Evolutionary conservation across 2,329 filamentous ascomycete genomes (phyloP).

Genomic region (Aspergillus ibericus): DNA sequence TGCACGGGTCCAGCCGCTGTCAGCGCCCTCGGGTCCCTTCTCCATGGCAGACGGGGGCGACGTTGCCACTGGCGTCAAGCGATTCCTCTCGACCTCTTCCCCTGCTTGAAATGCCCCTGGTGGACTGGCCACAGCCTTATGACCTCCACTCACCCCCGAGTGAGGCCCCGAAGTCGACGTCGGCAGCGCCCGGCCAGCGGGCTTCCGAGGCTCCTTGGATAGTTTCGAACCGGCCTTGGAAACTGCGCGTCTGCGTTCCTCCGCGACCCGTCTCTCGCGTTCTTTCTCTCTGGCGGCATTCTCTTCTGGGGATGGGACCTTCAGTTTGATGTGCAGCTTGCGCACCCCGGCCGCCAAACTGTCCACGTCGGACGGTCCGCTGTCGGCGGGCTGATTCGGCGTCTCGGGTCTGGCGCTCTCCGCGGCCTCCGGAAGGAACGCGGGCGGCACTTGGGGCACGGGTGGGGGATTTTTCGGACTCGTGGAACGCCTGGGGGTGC

Average conservation of each 20-base stretch:
- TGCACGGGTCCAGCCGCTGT: slow-evolving; percentile 5
- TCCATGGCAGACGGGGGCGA: slow-evolving; percentile 6
- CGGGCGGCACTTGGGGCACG: slow-evolving; percentile 44
- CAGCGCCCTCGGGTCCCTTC: not conserved
- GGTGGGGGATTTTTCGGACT: slow-evolving; percentile 43
- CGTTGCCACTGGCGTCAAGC: slow-evolving; percentile 5
- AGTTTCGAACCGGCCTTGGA: slow-evolving; percentile 18
- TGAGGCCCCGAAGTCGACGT: slow-evolving; percentile 4
- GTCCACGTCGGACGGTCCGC: slow-evolving; percentile 43
- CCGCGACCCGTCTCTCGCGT: slow-evolving; percentile 47
- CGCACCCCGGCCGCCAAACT: slow-evolving; percentile 54
- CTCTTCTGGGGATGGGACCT: slow-evolving; percentile 58
- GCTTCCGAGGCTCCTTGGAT: slow-evolving; percentile 33
- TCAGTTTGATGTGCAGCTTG: slow-evolving; percentile 57
- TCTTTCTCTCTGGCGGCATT: slow-evolving; percentile 54
- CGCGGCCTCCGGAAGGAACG: slow-evolving; percentile 22
- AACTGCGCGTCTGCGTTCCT: slow-evolving; percentile 43
- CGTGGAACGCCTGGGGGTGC: slow-evolving; percentile 35
- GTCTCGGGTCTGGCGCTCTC: not conserved
- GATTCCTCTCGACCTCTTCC: not conserved
- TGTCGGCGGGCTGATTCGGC: not conserved
- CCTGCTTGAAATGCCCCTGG: not conserved
- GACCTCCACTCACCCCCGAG: slow-evolving; percentile 1
- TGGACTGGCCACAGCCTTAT: slow-evolving; percentile 8
- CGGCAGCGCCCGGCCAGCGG: slow-evolving; percentile 2